A percentile compares a stretch with the other conserved stretches of the same genome.
phyloP scores from a whole-genome alignment of 306 rosid species.

The Castanospermum australe region DNA sequence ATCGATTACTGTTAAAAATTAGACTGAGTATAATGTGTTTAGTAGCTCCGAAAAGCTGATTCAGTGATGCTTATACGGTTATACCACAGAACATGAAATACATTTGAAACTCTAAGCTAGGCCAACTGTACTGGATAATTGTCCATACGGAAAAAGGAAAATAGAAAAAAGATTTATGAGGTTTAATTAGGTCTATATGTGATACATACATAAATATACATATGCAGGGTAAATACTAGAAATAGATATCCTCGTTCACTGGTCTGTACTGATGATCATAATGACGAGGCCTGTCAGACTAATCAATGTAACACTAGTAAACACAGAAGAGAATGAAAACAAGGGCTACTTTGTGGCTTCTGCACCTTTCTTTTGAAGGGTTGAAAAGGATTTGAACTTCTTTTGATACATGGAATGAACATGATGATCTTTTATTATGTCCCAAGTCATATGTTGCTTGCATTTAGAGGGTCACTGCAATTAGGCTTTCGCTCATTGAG shows the following conservation, averaged over 20 bases:
- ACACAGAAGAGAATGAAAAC: background rate
- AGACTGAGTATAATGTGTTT: background rate
- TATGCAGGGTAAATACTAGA: background rate
- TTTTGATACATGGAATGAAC: background rate
- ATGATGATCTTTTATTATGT: background rate
- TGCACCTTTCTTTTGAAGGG: background rate
- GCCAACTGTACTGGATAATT: background rate
- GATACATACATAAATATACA: background rate
- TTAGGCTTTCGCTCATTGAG: slow-evolving; percentile 6
- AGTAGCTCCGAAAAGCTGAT: background rate
- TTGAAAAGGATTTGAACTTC: background rate
- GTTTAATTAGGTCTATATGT: background rate
- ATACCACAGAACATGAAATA: background rate
- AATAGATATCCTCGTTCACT: background rate
- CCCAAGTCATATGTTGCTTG: background rate
- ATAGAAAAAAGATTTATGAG: background rate
- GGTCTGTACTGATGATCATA: background rate
- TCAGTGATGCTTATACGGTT: background rate
- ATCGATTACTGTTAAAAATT: background rate
- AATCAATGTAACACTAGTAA: background rate
- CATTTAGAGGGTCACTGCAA: background rate
- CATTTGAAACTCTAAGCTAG: slow-evolving; percentile 1
- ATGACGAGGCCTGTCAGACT: background rate
- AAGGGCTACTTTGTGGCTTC: background rate
- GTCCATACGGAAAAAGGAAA: background rate